Evolutionary conservation across 768 basidiomycete species (phyloP), one percentile per base, ranked within the genome.

Genomic region (Hortiboletus campestris): DNA sequence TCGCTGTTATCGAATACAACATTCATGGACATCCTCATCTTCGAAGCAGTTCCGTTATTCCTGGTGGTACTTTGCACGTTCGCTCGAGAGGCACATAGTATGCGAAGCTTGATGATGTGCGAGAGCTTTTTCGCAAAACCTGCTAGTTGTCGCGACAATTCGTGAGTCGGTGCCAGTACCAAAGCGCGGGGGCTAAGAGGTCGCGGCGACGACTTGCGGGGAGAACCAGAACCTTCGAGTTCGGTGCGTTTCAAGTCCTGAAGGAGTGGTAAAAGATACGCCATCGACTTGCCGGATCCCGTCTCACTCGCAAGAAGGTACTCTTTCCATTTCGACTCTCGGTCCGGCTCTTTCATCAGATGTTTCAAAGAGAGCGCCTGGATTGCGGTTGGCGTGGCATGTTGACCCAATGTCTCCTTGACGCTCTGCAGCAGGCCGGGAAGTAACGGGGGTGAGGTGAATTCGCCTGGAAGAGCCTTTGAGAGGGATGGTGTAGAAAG

Each of bases 241-340:
- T 95, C 92, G 3, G 80, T 75, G 46, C 74, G 67, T 69, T 96
- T 96, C 67, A 95, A 75, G 58, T 80, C 74, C 60, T 95, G 89
- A 2, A 96, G 77, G 51, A 95, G 70, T 0, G 94, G 94, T 6
- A 95, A 79, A 41, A 95, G 80, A 69, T 94, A 96, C 1, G 94
- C 94, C 29, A 95, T 81, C 2, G 89, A 93, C 74, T 96, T 96
- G 1, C 93, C 94, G 0, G 91, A 93, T 16, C 94, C 94, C 0
- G 92, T 96, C 71, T 95, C 93, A 0, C 89, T 86, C 0, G 91
- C 94, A 1, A 96, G 78, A 7, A 96, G 80, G 60, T 80, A 86
- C 46, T 84, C 75, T 44, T 56, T 71, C 63, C 55, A 60, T 28
- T 50, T 62, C 14, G 58, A 36, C 35, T 49, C 62, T 16, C 42